Evolutionary conservation across 2,329 filamentous ascomycete species (phyloP), one percentile per base, ranked within the genome.

Genomic region (Microdochium bolleyi): DNA sequence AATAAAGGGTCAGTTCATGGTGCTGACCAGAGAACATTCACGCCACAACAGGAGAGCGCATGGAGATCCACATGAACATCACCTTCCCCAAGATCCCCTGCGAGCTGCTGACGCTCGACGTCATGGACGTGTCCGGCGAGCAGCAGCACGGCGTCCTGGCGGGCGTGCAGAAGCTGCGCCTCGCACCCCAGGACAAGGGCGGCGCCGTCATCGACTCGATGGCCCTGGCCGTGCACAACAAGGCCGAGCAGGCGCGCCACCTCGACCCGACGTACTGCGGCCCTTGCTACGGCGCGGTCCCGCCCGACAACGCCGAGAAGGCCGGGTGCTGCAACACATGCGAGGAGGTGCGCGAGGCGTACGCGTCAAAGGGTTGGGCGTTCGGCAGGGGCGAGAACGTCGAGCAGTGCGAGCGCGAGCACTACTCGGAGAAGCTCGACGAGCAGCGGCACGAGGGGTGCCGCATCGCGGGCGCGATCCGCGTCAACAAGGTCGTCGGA

Each of bases 41-140:
- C 19, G 25, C 30, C 27, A 11, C 49, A n/a, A 66, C 61, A 90
- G 88, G 90, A 69, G 92, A 99, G 78, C 90, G 92, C 71, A 97
- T 99, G 92, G 94, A 97, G 70, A 99, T 99, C 59, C 91, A 96
- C 69, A 82, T 99, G 71, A 99, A 99, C 75, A 85, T 99, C 55
- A 94, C 90, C 49, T 99, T 99, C 68, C 94, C 94, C 10, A 85
- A 85, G 57, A 82, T 99, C 60, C 94, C 94, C 10, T 99, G 94
- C 74, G 92, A 97, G 71, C 83, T 99, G 51, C 78, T 97, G 59
- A 96, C 94, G 13, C 85, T 99, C 62, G 94, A 99, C 69, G 92
- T 99, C 53, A 99, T 99, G 94, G 94, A 99, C 72, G 92, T 97
- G 24, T 96, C 91, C 22, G 94, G 94, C 57, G 94, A 99, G 71